phyloP scores from a whole-genome alignment of 176 grass and related monocot genomes.

The Triticum timopheevii region DNA sequence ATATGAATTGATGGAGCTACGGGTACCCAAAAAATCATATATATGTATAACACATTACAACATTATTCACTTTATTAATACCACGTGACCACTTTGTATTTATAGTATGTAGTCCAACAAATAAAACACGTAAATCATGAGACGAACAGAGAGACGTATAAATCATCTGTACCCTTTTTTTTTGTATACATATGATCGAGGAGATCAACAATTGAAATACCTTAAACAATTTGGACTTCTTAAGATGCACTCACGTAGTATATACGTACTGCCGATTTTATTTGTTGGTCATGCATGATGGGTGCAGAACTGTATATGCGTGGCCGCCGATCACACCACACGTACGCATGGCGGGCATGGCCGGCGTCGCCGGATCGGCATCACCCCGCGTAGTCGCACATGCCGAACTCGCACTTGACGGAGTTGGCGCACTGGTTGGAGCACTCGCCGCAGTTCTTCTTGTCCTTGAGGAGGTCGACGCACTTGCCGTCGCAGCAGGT shows the following conservation, averaged over 20 bases:
- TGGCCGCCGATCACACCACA: not conserved
- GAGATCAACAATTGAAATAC: conserved; percentile 28
- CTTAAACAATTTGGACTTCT: conserved; percentile 25
- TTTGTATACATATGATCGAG: not conserved
- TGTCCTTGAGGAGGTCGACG: conserved; percentile 32
- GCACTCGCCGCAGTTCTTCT: conserved; percentile 46
- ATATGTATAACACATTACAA: conserved; percentile 27
- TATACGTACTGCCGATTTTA: conserved; percentile 43
- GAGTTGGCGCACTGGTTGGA: conserved; percentile 7
- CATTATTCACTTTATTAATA: conserved; percentile 36
- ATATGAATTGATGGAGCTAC: not conserved
- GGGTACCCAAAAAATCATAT: not conserved
- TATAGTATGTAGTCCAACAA: conserved; percentile 17
- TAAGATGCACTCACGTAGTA: conserved; percentile 28
- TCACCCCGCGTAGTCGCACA: conserved; percentile 51
- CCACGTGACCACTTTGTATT: not conserved
- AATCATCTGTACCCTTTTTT: conserved; percentile 10
- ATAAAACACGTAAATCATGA: conserved; percentile 23
- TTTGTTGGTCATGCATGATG: conserved; percentile 11
- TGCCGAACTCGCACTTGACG: not conserved
- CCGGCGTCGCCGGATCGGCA: not conserved
- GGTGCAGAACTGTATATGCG: not conserved
- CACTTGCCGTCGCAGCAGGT: conserved; percentile 41
- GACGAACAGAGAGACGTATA: not conserved
- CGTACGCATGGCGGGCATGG: not conserved